Evolutionary conservation across 257 asterid species (phyloP).

Genomic region (Penstemon davidsonii): DNA sequence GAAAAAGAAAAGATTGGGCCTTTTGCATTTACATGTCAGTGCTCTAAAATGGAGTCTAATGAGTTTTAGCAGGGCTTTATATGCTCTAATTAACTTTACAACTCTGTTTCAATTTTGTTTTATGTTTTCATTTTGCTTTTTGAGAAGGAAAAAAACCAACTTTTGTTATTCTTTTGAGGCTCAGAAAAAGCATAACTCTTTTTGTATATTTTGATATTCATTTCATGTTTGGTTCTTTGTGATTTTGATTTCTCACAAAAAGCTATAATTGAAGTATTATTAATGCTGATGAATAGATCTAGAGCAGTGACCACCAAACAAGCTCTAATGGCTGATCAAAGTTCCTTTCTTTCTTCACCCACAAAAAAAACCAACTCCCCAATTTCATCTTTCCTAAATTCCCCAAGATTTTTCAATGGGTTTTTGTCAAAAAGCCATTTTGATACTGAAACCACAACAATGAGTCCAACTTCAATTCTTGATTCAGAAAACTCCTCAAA

Average conservation of each 20-base stretch:
- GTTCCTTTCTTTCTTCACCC: slow-evolving; percentile 39
- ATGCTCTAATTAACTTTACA: slow-evolving; percentile 19
- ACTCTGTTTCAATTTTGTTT: slow-evolving; percentile 17
- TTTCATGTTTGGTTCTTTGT: slow-evolving; percentile 5
- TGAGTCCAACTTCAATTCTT: slow-evolving; percentile 79
- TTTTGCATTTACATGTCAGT: slow-evolving; percentile 22
- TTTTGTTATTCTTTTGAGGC: slow-evolving; percentile 38
- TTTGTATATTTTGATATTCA: slow-evolving; percentile 15
- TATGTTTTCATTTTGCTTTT: slow-evolving; percentile 23
- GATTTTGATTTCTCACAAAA: slow-evolving; percentile 21
- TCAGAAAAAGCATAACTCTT: slow-evolving; percentile 28
- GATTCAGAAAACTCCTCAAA: slow-evolving; percentile 46
- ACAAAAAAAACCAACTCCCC: slow-evolving; percentile 35
- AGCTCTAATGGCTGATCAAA: slow-evolving; percentile 60
- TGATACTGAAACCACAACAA: slow-evolving; percentile 37
- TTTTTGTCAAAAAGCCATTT: slow-evolving; percentile 42
- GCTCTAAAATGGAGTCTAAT: slow-evolving; percentile 49
- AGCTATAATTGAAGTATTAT: background rate
- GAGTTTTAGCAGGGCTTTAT: slow-evolving; percentile 44
- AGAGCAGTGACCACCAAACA: slow-evolving; percentile 65
- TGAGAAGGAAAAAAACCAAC: slow-evolving; percentile 14
- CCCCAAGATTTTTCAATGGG: slow-evolving; percentile 69
- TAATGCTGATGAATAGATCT: slow-evolving; percentile 76
- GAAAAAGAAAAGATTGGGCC: slow-evolving; percentile 32
- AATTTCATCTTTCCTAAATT: slow-evolving; percentile 56